phyloP scores from a whole-genome alignment of 225 moss, liverwort and hornwort genomes.

The Physcomitrium patens region DNA sequence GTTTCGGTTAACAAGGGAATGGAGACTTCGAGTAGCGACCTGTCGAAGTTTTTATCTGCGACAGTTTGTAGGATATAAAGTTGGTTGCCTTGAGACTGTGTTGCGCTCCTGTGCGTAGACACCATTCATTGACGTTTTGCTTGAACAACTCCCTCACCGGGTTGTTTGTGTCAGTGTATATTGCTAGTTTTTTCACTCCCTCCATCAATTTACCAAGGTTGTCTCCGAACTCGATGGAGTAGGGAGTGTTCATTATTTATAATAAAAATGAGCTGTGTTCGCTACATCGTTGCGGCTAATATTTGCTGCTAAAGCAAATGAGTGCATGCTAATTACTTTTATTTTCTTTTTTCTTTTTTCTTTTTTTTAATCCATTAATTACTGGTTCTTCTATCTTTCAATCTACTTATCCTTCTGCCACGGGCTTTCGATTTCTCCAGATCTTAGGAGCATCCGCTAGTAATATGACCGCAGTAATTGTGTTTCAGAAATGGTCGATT shows the following conservation, averaged over 20 bases:
- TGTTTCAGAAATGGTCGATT: no score
- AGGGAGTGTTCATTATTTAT: conserved; percentile 7
- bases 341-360: no score
- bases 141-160: conserved; percentile 9
- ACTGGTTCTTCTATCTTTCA: no score
- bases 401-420: no score
- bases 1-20: conserved; percentile 22
- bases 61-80: conserved; percentile 29
- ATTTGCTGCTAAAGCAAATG: no score
- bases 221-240: not conserved
- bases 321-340: no score
- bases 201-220: not conserved
- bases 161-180: conserved; percentile 33
- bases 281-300: no score
- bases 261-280: conserved; percentile 16
- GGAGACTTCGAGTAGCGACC: conserved; percentile 18
- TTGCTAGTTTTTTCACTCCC: conserved; percentile 21
- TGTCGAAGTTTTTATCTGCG: conserved; percentile 18
- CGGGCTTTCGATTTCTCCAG: no score
- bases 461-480: no score
- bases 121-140: conserved; percentile 20
- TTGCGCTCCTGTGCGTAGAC: conserved; percentile 14
- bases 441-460: no score
- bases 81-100: conserved; percentile 2
- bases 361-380: no score